Base-by-base conservation (phyloP, 2,329 filamentous ascomycete species). In the Apiospora pterosperma region DNA sequence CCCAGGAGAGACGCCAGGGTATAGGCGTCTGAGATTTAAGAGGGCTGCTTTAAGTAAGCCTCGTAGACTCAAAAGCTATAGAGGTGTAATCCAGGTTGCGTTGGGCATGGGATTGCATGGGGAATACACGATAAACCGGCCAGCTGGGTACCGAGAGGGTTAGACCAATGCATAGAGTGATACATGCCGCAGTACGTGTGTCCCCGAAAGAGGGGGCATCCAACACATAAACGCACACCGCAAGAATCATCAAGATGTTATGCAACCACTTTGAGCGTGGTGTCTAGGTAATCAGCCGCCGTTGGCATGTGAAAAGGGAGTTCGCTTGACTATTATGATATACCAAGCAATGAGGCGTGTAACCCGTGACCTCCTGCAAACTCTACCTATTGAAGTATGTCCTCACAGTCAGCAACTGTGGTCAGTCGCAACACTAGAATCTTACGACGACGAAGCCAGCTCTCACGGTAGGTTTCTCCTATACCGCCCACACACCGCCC, bases 281-380 rank as follows among this genome's bases (percentile, higher is more conserved):
- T 55, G 48, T 55, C 48, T 12, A 34, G 28, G 48, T 31, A 34
- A 31, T 8, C 48, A 34, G 28, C 48, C 28, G 48, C 48, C 48
- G 48, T 55, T 55, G 48, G 48, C 48, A 55, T 55, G 48, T 55
- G 48, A 55, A 55, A 55, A 55, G 21, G 48, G 48, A 31, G 44
- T 31, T 52, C 42, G 42, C 42, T 52, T 52, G 25, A 25, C 28
- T n/a, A n/a, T 10, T 34, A 4, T 31, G 25, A 16, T 34, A 55
- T 55, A 55, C 48, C 48, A n/a, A 34, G 28, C 25, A 55, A 34
- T 28, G 48, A n/a, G 48, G 48, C 48, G 28, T 16, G 34, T 55
- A 55, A 4, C 48, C 14, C 48, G 12, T 55, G 48, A 34, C 34
- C 28, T 34, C 48, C 34, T 11, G 25, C 48, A n/a, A 55, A 55